phyloP scores from a whole-genome alignment of 257 asterid species.

The Salvia splendens region DNA sequence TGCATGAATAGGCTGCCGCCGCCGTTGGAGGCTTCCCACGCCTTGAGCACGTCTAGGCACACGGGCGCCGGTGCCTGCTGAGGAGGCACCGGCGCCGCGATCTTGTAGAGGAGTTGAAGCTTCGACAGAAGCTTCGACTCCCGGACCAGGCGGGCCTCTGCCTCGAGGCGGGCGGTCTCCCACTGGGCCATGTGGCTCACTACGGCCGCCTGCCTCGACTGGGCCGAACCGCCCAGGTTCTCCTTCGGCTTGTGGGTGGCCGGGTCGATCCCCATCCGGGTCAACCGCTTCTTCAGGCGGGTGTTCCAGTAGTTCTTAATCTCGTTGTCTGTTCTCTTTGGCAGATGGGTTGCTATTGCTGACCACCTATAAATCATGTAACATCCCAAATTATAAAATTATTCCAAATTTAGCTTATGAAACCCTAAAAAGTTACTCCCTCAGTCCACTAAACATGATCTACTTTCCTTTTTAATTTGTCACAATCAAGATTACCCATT shows the following conservation, averaged over 20 bases:
- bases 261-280: conserved; percentile 68
- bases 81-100: conserved; percentile 23
- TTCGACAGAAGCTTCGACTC: conserved; percentile 38
- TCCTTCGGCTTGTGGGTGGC: conserved; percentile 53
- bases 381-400: conserved; percentile 14
- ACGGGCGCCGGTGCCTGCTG: conserved; percentile 24
- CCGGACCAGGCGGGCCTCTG: conserved; percentile 54
- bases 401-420: too few relatives aligned
- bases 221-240: conserved; percentile 30
- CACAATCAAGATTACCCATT: too few relatives aligned
- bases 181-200: conserved; percentile 66
- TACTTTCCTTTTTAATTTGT: too few relatives aligned
- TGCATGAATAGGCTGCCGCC: conserved; percentile 38
- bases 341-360: conserved; percentile 50
- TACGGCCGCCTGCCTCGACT: conserved; percentile 42
- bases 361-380: conserved; percentile 49
- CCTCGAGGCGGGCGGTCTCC: conserved; percentile 66
- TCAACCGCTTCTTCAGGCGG: conserved; percentile 55
- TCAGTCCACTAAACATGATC: neutral
- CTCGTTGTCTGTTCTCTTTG: conserved; percentile 57
- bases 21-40: conserved; percentile 43
- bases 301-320: conserved; percentile 66
- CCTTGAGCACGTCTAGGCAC: conserved; percentile 49
- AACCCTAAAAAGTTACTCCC: too few relatives aligned
- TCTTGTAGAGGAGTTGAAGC: conserved; percentile 34